phyloP scores from a whole-genome alignment of 441 rosid species.

The Gossypium davidsonii region DNA sequence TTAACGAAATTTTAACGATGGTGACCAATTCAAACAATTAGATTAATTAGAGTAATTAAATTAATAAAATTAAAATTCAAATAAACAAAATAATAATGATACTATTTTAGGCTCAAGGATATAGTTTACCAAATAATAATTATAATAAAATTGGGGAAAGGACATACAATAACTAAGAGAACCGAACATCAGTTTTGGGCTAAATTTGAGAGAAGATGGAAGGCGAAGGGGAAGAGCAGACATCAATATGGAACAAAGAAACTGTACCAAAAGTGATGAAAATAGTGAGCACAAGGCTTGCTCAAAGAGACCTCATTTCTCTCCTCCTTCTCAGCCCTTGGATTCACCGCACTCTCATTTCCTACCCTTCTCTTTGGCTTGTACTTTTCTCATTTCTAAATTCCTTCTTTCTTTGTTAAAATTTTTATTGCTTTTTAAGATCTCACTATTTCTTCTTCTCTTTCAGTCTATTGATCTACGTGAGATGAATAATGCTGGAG shows the following conservation, averaged over 20 bases:
- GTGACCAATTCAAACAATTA: too few relatives aligned
- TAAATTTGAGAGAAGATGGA: conserved; percentile 19
- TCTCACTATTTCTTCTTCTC: conserved; percentile 19
- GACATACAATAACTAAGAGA: background rate
- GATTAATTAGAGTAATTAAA: too few relatives aligned
- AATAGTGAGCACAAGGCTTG: conserved; percentile 60
- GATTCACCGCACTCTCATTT: conserved; percentile 54
- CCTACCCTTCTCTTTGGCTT: conserved; percentile 62
- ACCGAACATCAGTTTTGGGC: background rate
- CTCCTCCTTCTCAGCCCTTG: conserved; percentile 69
- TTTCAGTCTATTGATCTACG: conserved; percentile 59
- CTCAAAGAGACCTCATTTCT: conserved; percentile 59
- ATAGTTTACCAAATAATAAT: too few relatives aligned
- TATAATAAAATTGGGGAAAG: too few relatives aligned
- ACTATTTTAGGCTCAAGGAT: too few relatives aligned
- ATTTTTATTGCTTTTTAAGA: conserved; percentile 4
- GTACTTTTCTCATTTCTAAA: conserved; percentile 27
- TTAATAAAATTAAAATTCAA: too few relatives aligned
- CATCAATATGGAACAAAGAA: conserved; percentile 54
- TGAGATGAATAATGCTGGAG: conserved; percentile 69
- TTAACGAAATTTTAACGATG: too few relatives aligned
- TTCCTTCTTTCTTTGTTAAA: background rate
- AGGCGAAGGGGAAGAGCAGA: conserved; percentile 27
- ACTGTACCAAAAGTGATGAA: conserved; percentile 62
- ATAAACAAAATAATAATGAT: too few relatives aligned